These are phyloP conservation scores for Gelatoporia subvermispora DNA, from an alignment of 768 basidiomycete genomes.

Conservation along the genomic window DNA sequence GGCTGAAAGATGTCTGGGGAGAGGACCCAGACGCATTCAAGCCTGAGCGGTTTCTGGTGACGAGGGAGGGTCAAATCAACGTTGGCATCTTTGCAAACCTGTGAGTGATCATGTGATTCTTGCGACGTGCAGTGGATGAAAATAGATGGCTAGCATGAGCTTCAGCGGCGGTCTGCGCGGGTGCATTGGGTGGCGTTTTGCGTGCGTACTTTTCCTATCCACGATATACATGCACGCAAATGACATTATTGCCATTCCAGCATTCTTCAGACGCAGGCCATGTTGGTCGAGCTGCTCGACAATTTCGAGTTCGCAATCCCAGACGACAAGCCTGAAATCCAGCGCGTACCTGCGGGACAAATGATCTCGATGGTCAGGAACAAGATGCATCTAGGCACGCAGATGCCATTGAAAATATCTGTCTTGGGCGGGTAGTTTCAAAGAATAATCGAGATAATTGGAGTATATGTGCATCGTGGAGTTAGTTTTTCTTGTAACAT, in stretches of 20 bases:
- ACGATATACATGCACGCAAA: no score
- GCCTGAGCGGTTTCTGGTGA: slow-evolving; percentile 21
- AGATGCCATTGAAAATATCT: slow-evolving; percentile 34
- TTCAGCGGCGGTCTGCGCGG: slow-evolving; percentile 6
- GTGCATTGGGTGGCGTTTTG: slow-evolving; percentile 27
- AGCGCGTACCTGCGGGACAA: slow-evolving; percentile 26
- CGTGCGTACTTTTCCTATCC: slow-evolving; percentile 19
- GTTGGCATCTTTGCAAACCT: slow-evolving; percentile 17
- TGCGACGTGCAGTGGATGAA: no score
- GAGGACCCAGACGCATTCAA: slow-evolving; percentile 27
- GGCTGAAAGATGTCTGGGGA: slow-evolving; percentile 25
- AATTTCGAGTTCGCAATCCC: slow-evolving; percentile 31
- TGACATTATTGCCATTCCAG: slow-evolving; percentile 1
- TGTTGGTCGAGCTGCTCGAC: slow-evolving; percentile 30
- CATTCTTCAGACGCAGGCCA: slow-evolving; percentile 31
- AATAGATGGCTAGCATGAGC: neutral
- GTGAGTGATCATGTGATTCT: no score
- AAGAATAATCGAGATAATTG: no score
- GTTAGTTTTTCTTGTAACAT: no score
- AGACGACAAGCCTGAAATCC: slow-evolving; percentile 24
- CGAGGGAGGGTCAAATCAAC: slow-evolving; percentile 10
- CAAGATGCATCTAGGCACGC: slow-evolving; percentile 21
- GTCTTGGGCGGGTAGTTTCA: no score
- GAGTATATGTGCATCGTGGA: no score
- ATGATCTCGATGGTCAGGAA: slow-evolving; percentile 31